phyloP scores from a whole-genome alignment of 2,329 filamentous ascomycete genomes.

The Coniochaeta sp. region DNA sequence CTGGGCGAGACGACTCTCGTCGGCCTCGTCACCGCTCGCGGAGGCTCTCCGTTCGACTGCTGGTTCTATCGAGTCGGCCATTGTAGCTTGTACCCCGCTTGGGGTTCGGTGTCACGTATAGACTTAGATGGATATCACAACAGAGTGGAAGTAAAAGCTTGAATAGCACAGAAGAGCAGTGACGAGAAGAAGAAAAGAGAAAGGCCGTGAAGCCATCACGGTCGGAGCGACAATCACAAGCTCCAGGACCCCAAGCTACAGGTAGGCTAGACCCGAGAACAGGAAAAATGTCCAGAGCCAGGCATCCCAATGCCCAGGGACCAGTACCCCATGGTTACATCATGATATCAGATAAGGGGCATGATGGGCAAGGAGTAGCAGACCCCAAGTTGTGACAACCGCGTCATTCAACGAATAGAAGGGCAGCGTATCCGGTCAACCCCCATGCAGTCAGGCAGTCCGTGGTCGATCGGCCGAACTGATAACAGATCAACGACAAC shows the following conservation, averaged over 20 bases:
- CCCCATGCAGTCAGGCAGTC: no score
- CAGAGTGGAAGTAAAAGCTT: no score
- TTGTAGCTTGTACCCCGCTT: not conserved
- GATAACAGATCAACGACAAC: not conserved
- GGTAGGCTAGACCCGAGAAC: not conserved
- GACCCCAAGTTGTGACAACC: not conserved
- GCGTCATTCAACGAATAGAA: not conserved
- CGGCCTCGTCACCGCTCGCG: slow-evolving; percentile 23
- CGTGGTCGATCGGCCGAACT: not conserved
- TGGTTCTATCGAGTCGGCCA: slow-evolving; percentile 16
- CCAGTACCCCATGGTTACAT: not conserved
- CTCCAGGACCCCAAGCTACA: not conserved
- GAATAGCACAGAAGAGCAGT: not conserved
- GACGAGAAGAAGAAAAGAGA: not conserved
- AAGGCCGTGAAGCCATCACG: not conserved
- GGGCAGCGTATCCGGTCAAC: not conserved
- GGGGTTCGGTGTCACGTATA: not conserved
- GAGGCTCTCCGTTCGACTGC: slow-evolving; percentile 17
- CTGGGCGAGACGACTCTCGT: slow-evolving; percentile 44
- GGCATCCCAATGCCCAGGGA: not conserved
- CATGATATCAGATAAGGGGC: not conserved
- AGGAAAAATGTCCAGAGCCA: not conserved
- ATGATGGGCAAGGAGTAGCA: not conserved
- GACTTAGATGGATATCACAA: no score
- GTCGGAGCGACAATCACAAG: not conserved